These are phyloP conservation scores for Poterioochromonas sp. DNA, from an alignment of 352 stramenopile genomes.

Conservation along the genomic window DNA sequence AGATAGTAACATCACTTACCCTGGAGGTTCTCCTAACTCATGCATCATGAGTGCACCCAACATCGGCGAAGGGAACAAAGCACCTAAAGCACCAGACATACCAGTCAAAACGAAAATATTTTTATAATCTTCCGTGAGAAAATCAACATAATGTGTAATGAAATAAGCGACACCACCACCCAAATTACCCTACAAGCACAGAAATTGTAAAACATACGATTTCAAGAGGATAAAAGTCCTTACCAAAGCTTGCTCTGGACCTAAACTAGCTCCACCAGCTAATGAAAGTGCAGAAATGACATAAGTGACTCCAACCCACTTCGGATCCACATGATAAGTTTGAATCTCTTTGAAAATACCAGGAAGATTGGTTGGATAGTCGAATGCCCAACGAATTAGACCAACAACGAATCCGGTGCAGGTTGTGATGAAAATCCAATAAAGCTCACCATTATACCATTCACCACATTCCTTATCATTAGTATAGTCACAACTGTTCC, in stretches of 20 bases:
- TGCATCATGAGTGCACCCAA: constrained; percentile 13
- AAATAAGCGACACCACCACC: constrained; percentile 5
- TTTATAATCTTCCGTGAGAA: constrained; percentile 9
- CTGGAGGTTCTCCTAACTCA: constrained; percentile 23
- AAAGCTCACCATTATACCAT: not conserved
- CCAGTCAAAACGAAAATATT: not conserved
- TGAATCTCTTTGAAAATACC: constrained; percentile 27
- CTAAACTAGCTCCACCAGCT: not conserved
- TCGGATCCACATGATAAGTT: constrained; percentile 15
- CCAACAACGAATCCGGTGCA: constrained; percentile 21
- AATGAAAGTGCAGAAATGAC: not conserved
- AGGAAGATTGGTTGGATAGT: constrained; percentile 19
- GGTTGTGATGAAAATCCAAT: not conserved
- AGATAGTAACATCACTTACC: not conserved
- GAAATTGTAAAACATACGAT: not conserved
- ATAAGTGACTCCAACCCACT: not conserved
- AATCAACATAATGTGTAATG: not conserved
- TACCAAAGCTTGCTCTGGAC: constrained; percentile 10
- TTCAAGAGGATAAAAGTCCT: not conserved
- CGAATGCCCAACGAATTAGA: not conserved
- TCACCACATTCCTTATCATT: not conserved
- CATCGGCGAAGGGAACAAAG: constrained; percentile 6
- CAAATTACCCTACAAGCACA: not conserved
- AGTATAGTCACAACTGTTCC: not conserved
- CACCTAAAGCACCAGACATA: constrained; percentile 14